These are phyloP conservation scores for Meira nashicola DNA, from an alignment of 1,284 basidiomycete species.

Conservation along the genomic window DNA sequence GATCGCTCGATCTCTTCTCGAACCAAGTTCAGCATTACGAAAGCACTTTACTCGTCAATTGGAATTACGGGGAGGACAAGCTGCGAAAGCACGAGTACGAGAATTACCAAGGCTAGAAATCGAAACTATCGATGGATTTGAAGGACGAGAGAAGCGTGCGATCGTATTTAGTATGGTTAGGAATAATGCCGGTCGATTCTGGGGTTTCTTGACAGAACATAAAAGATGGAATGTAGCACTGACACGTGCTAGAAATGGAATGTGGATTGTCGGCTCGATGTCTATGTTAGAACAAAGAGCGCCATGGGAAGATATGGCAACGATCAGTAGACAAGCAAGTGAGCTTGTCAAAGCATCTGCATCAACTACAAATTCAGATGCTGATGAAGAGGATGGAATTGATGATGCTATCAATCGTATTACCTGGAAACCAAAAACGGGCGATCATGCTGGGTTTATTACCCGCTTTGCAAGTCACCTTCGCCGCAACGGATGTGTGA, in stretches of 20 bases:
- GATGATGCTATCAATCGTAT: too few relatives aligned
- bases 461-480: background rate
- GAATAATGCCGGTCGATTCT: slow-evolving; percentile 64
- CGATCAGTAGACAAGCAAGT: too few relatives aligned
- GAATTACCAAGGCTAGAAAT: slow-evolving; percentile 66
- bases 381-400: too few relatives aligned
- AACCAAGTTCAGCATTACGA: slow-evolving; percentile 3
- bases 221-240: slow-evolving; percentile 92
- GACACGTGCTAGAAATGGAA: slow-evolving; percentile 81
- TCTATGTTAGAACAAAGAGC: slow-evolving; percentile 59
- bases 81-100: background rate
- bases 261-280: slow-evolving; percentile 81
- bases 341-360: too few relatives aligned
- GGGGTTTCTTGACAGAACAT: slow-evolving; percentile 90
- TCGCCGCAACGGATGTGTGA: background rate
- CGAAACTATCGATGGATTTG: slow-evolving; percentile 88
- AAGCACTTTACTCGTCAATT: background rate
- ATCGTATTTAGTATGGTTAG: slow-evolving; percentile 88
- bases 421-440: background rate
- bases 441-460: background rate
- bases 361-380: too few relatives aligned
- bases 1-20: slow-evolving; percentile 20
- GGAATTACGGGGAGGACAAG: background rate
- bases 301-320: too few relatives aligned
- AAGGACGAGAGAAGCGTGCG: slow-evolving; percentile 93